These are phyloP conservation scores for Claviceps fusiformis DNA, from an alignment of 2,329 filamentous ascomycete species.

Conservation along the genomic window DNA sequence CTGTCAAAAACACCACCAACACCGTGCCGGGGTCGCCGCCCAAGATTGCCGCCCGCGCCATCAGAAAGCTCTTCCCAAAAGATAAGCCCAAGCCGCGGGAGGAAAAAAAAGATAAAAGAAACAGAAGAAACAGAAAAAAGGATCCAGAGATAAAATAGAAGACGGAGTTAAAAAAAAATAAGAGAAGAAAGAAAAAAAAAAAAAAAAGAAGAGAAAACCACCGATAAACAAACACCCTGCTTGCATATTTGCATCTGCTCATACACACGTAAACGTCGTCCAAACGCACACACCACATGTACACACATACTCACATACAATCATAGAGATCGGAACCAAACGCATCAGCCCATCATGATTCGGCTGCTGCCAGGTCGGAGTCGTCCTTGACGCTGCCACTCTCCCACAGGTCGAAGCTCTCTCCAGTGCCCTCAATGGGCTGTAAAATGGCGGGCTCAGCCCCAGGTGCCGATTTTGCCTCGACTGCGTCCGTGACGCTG, in stretches of 20 bases:
- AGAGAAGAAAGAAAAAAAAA: neutral
- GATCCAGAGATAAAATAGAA: neutral
- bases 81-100: too few species aligned
- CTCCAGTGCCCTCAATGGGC: constrained; percentile 44
- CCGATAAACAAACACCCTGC: neutral
- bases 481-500: constrained; percentile 22
- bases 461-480: constrained; percentile 23
- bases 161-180: too few species aligned
- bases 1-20: too few species aligned
- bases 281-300: neutral
- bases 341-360: constrained; percentile 10
- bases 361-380: constrained; percentile 18
- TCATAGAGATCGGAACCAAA: neutral
- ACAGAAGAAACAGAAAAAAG: neutral
- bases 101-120: neutral
- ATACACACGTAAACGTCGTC: neutral
- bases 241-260: constrained; percentile 1
- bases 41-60: neutral
- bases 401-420: constrained; percentile 57
- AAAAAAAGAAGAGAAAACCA: neutral
- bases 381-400: constrained; percentile 52
- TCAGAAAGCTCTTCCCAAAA: neutral
- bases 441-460: constrained; percentile 34
- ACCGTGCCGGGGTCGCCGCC: neutral
- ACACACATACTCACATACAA: neutral